Percentiles rank a stretch among this genome's conserved stretches.
Evolutionary conservation across 495 filamentous ascomycete genomes (phyloP).

Genomic region (Amniculicola lignicola): DNA sequence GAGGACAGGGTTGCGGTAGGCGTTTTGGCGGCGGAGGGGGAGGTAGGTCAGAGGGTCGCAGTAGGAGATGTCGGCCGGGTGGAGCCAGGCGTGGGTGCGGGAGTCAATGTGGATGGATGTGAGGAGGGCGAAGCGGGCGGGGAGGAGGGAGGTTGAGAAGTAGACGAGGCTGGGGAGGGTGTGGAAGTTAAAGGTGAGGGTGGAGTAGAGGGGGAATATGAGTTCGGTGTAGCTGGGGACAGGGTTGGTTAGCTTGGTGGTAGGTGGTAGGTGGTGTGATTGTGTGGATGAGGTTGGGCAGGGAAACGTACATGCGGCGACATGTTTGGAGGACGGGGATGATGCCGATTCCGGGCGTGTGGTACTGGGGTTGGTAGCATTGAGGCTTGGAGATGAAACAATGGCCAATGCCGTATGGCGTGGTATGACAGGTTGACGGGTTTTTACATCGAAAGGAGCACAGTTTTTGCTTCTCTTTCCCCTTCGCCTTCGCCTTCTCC

Average conservation of each 20-base stretch:
- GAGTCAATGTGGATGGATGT: background rate
- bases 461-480: no score
- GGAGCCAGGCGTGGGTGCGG: background rate
- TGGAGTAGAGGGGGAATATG: background rate
- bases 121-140: background rate
- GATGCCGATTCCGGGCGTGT: background rate
- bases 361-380: background rate
- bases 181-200: background rate
- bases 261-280: background rate
- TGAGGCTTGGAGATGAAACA: background rate
- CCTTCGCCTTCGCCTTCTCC: background rate
- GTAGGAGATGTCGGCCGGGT: no score
- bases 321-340: background rate
- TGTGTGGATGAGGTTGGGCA: background rate
- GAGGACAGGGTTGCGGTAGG: no score
- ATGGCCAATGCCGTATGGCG: background rate
- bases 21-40: no score
- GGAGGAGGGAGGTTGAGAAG: background rate
- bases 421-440: background rate
- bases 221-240: background rate
- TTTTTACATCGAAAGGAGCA: background rate
- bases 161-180: background rate
- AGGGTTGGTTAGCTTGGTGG: no score
- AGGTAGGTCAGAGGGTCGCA: no score
- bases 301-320: background rate